A percentile compares a stretch with the other conserved stretches of the same genome.
Evolutionary conservation across 768 basidiomycete genomes (phyloP).

Genomic region (Boletus edulis): DNA sequence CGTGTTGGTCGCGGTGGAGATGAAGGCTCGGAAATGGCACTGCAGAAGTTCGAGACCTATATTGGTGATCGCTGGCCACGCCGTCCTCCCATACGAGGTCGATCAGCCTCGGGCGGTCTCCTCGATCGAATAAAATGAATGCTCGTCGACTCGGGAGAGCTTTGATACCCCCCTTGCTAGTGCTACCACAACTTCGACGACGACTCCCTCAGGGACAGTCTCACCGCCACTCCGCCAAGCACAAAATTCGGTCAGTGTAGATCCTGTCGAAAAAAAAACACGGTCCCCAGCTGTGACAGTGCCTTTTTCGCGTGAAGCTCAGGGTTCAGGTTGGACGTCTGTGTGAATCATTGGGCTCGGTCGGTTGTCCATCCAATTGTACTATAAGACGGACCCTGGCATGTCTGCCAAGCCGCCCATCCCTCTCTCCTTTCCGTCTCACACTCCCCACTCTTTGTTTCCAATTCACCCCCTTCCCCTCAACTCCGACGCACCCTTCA

Average conservation of each 20-base stretch:
- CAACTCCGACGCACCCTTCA: neutral
- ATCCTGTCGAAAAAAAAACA: no score
- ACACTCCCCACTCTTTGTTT: slow-evolving; percentile 25
- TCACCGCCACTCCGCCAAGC: no score
- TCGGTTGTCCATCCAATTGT: slow-evolving; percentile 1
- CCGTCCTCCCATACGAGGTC: neutral
- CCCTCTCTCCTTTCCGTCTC: slow-evolving; percentile 37
- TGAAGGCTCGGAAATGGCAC: slow-evolving; percentile 2
- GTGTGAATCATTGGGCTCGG: slow-evolving; percentile 26
- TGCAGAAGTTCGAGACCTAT: slow-evolving; percentile 1
- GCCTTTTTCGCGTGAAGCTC: slow-evolving; percentile 8
- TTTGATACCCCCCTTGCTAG: no score
- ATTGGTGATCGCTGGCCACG: slow-evolving; percentile 1
- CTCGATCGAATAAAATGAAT: no score
- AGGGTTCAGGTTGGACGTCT: slow-evolving; percentile 22
- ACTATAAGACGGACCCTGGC: slow-evolving; percentile 31
- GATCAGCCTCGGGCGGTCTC: slow-evolving; percentile 9
- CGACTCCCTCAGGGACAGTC: no score
- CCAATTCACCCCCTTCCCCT: slow-evolving; percentile 15
- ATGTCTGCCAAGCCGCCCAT: slow-evolving; percentile 34
- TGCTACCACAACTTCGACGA: no score
- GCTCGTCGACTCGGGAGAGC: no score
- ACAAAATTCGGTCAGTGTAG: no score
- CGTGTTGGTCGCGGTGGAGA: slow-evolving; percentile 12
- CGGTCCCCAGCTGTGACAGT: neutral